Percentiles rank a stretch among this genome's conserved stretches.
Evolutionary conservation across 1,284 basidiomycete genomes (phyloP).

Genomic region (Microbotryum intermedium): DNA sequence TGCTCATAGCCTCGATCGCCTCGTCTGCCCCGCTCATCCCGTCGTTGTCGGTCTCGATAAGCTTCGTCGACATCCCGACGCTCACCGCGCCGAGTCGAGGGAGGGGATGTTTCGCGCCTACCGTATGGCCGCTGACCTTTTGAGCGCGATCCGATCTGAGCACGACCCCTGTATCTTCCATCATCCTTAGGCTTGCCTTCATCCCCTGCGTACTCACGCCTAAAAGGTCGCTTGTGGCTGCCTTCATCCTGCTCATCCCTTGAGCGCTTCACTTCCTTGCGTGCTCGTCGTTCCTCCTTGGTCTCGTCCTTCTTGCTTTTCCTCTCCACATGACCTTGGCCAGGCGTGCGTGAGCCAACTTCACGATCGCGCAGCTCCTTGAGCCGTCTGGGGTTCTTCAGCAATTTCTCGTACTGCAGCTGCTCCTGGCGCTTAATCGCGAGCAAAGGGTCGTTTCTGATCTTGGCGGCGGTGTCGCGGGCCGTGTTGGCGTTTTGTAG

Average conservation of each 20-base stretch:
- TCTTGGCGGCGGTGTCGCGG: constrained; percentile 82
- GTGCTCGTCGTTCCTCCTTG: constrained; percentile 43
- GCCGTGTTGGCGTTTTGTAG: constrained; percentile 85
- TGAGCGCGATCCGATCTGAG: constrained; percentile 5
- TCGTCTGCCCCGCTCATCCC: not conserved
- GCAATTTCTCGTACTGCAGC: constrained; percentile 76
- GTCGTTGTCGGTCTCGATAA: not conserved
- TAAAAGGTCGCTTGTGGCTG: constrained; percentile 49
- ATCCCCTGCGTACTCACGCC: constrained; percentile 37
- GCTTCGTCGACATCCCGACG: not conserved
- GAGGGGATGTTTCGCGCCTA: not conserved
- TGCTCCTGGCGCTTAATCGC: constrained; percentile 98
- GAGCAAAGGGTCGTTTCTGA: constrained; percentile 89
- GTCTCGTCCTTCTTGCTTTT: constrained; percentile 63
- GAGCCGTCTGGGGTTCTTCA: constrained; percentile 82
- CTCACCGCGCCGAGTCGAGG: not conserved
- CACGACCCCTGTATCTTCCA: constrained; percentile 14
- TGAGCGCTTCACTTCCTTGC: constrained; percentile 48
- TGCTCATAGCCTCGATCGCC: not conserved
- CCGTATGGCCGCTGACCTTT: not conserved
- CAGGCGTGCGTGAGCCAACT: constrained; percentile 57
- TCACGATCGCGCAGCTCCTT: constrained; percentile 59
- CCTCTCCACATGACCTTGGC: constrained; percentile 45
- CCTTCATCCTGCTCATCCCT: constrained; percentile 45
- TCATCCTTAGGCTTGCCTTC: constrained; percentile 2